Evolutionary conservation across 257 asterid genomes (phyloP), one percentile per base, ranked within the genome.

Genomic region (Jacaranda copaia): DNA sequence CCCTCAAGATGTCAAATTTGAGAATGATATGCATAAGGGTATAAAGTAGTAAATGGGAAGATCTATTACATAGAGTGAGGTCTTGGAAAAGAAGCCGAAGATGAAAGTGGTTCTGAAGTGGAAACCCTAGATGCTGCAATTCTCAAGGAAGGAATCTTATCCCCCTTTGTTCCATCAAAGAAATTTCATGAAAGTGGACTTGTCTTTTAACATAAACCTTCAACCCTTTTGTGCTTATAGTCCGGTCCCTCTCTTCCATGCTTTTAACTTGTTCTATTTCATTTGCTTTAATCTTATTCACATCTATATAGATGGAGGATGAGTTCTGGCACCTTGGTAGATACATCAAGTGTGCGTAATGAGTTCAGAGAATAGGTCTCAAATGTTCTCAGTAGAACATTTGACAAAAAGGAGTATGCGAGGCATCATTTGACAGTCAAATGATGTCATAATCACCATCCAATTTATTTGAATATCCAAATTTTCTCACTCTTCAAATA

Each of bases 401-500:
- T 70, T 63, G 81, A 84, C 71, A 36, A 7, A n/a, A 60, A 70
- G 81, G 90, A 86, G 79, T 82, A 72, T 18, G 14, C n/a, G 1
- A 77, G 19, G 73, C 87, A 77, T 68, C 68, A 55, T 51, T 35
- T 46, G 32, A 68, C 25, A 4, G 32, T 83, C 35, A 46, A 4
- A 40, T 40, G 45, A 0, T 84, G 79, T 60, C 76, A 77, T 68
- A 69, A 79, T 62, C 19, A 56, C 77, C 39, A 68, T 66, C 42
- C 45, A 40, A 4, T 4, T 40, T 40, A 40, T 40, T 40, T 40
- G 45, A 40, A 40, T 40, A 40, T 40, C 45, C 0, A 40, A 40
- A 40, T 40, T 40, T 40, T 40, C 45, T 40, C 8, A 40, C 45
- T 40, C 45, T 40, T 40, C 8, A 7, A 7, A 40, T 40, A 40